A percentile compares a stretch with the other conserved stretches of the same genome.
Evolutionary conservation across 1,284 basidiomycete genomes (phyloP).

Genomic region (Boletellus sp.): DNA sequence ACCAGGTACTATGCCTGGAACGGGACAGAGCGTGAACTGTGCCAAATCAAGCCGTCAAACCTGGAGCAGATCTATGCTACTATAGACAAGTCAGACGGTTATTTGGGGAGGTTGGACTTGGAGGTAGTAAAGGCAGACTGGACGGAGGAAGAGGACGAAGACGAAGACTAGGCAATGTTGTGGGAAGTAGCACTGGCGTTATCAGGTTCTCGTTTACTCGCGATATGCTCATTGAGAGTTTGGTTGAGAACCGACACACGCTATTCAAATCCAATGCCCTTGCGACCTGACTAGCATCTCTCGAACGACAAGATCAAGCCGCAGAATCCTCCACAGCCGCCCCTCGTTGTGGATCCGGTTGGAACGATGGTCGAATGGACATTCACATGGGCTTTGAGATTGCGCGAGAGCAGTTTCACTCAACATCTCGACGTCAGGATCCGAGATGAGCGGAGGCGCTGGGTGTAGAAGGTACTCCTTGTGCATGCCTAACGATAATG

Average conservation of each 20-base stretch:
- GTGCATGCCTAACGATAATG: slow-evolving; percentile 33
- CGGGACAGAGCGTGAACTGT: not conserved
- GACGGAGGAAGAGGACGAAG: not conserved
- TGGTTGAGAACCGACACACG: too few relatives aligned
- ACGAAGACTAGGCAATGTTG: not conserved
- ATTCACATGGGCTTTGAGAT: slow-evolving; percentile 49
- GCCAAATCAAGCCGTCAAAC: slow-evolving; percentile 3
- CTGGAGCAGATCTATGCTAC: slow-evolving; percentile 1
- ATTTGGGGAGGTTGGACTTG: not conserved
- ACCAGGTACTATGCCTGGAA: slow-evolving; percentile 5
- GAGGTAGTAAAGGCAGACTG: not conserved
- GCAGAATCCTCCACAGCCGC: slow-evolving; percentile 35
- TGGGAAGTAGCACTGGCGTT: too few relatives aligned
- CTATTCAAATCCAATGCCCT: not conserved
- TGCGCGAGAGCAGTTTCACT: slow-evolving; percentile 45
- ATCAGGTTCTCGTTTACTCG: too few relatives aligned
- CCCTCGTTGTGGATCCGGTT: slow-evolving; percentile 29
- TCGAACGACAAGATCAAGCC: slow-evolving; percentile 48
- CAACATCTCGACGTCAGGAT: slow-evolving; percentile 41
- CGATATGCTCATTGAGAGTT: too few relatives aligned
- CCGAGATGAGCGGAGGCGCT: slow-evolving; percentile 46
- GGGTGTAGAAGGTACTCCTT: slow-evolving; percentile 46
- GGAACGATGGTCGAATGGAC: slow-evolving; percentile 28
- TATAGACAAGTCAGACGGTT: not conserved
- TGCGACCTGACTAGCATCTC: slow-evolving; percentile 36